Evolutionary conservation across 257 asterid species (phyloP), one percentile per base, ranked within the genome.

Genomic region (Gardenia jasminoides): DNA sequence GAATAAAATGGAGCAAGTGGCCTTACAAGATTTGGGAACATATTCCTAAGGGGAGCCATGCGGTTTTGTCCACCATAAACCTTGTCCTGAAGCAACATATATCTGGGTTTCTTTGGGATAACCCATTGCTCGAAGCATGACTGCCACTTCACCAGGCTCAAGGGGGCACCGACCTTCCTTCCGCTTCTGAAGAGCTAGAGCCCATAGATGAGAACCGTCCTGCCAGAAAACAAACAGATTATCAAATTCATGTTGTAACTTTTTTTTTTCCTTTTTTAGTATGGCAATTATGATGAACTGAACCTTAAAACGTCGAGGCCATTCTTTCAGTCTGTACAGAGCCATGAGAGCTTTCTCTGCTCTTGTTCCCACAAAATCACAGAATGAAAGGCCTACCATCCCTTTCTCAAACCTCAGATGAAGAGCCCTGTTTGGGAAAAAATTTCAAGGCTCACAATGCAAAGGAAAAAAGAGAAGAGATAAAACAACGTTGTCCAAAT

Each of bases 131-230:
- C 99, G 91, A 82, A 96, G 97, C 97, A 94, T 88, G 81, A 93
- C 97, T 7, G 99, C 99, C 77, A 96, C 99, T 90, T 96, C 99
- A 76, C 95, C 94, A 47, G 99, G 99, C 87, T 96, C 99, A 52
- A 96, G 98, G 65, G 98, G 98, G 89, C 99, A 96, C 65, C 98
- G 96, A 17, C 99, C 99, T 91, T 96, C 98, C 90, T 96, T 96
- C 64, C 98, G 88, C 84, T 96, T 96, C 87, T 96, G 99, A 77
- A 96, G 93, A 73, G 99, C 98, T 82, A 93, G 83, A 62, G 96
- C 84, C 99, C 99, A 96, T 58, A 96, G 94, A 91, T 96, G 99
- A 79, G 99, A 90, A 65, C 99, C 99, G 81, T 96, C 99, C 99
- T 96, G 88, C 84, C 78, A 80, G 46, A 54, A 62, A 59, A 81